Base-by-base conservation (phyloP, 176 grass and related monocot species). In the sorghum (Sorghum bicolor) region DNA sequence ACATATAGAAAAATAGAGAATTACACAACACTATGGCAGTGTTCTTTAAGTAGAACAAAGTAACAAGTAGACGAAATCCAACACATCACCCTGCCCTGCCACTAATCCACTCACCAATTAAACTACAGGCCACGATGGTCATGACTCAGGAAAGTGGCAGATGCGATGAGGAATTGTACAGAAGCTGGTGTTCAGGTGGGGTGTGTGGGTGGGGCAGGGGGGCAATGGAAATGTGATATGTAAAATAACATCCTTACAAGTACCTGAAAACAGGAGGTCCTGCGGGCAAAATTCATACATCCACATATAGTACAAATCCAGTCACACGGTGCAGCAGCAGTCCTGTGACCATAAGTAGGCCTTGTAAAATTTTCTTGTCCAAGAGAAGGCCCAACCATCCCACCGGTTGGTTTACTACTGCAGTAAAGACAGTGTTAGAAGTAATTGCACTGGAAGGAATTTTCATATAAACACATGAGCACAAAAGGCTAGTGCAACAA, bases 231-330 rank as follows among this genome's bases (percentile, higher is more conserved):
- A 14, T n/a, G 29, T 33, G 61, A 14, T 79, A 52, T 9, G 7
- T 30, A 26, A 33, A 73, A 77, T 31, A 77, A 48, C 7, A 41
- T 2, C 10, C 43, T 19, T 20, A 64, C 19, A 82, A 31, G 5
- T 65, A 99, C 97, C 93, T 99, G 97, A 85, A 99, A 99, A 78
- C 97, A 99, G 33, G 87, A 96, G 60, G 87, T 95, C 77, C 97
- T 87, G 15, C 97, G 97, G 16, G 97, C 93, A 91, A 99, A 99
- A 90, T 99, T 99, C 87, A 99, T 88, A 89, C 91, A 99, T 36
- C 89, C 93, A 86, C 97, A 99, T 26, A 99, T 91, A 28, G 75
- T 86, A 84, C 97, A 99, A 75, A 96, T 92, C 97, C 97, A 99
- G 74, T 99, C 97, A 92, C 91, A 93, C 63, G 90, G 93, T 57